These are phyloP conservation scores for Cryptococcus hybrid DNA, from an alignment of 1,284 basidiomycete species.

Conservation along the genomic window DNA sequence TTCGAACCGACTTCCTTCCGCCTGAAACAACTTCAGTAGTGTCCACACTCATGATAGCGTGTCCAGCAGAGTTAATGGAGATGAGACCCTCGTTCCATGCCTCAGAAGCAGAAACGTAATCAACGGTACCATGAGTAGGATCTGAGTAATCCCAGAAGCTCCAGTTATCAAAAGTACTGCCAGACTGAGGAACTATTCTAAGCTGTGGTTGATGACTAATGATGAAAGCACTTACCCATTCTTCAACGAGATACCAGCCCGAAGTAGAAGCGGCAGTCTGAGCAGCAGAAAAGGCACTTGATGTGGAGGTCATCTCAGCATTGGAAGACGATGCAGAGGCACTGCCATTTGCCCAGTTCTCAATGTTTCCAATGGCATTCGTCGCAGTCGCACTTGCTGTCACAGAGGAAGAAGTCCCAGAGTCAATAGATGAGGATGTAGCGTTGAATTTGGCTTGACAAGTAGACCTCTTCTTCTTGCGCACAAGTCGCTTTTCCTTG, in stretches of 20 bases:
- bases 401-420: too few relatives aligned
- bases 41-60: slow-evolving; percentile 79
- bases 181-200: slow-evolving; percentile 22
- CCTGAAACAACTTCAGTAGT: slow-evolving; percentile 61
- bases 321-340: too few relatives aligned
- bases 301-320: slow-evolving; percentile 1
- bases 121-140: slow-evolving; percentile 71
- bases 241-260: slow-evolving; percentile 36
- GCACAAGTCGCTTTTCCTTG: slow-evolving; percentile 28
- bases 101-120: slow-evolving; percentile 27
- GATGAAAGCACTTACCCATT: slow-evolving; percentile 18
- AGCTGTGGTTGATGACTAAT: neutral
- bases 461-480: slow-evolving; percentile 12
- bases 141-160: slow-evolving; percentile 68
- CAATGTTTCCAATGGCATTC: too few relatives aligned
- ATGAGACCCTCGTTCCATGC: slow-evolving; percentile 49
- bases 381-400: too few relatives aligned
- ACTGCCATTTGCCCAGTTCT: too few relatives aligned
- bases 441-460: slow-evolving; percentile 21
- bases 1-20: slow-evolving; percentile 71
- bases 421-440: neutral
- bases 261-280: slow-evolving; percentile 8
- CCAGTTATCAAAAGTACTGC: slow-evolving; percentile 67
- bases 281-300: slow-evolving; percentile 5
- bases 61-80: slow-evolving; percentile 62